A percentile compares a stretch with the other conserved stretches of the same genome.
phyloP scores from a whole-genome alignment of 176 grass and related monocot species.

The Musa troglodytarum region DNA sequence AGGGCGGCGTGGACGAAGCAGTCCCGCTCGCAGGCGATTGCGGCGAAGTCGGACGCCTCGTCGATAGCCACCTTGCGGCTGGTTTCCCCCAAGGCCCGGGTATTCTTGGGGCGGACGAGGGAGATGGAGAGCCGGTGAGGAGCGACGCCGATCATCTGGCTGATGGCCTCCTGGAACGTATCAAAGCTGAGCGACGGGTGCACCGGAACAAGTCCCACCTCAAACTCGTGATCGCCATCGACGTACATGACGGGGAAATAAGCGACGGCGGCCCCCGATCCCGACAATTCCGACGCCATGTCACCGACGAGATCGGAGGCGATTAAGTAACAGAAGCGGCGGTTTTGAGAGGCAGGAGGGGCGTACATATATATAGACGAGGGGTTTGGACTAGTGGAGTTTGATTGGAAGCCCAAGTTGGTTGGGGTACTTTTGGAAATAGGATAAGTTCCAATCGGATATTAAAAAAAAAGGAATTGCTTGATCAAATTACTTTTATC shows the following conservation, averaged over 20 bases:
- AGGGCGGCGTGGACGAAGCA: conserved; percentile 47
- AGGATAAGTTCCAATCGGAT: too few relatives aligned
- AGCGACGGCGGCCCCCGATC: background rate
- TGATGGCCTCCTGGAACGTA: conserved; percentile 37
- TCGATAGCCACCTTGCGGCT: conserved; percentile 37
- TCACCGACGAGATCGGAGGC: background rate
- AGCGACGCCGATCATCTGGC: conserved; percentile 35
- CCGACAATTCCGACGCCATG: conserved; percentile 16
- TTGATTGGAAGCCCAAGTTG: too few relatives aligned
- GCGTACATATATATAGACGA: conserved; percentile 1
- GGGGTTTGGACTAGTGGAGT: background rate
- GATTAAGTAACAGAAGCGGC: background rate
- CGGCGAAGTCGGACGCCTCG: conserved; percentile 42
- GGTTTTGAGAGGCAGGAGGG: background rate
- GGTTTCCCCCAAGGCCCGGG: background rate
- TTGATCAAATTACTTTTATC: too few relatives aligned
- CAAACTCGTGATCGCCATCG: conserved; percentile 40
- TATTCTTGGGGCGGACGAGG: conserved; percentile 23
- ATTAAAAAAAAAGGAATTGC: too few relatives aligned
- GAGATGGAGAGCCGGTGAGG: conserved; percentile 46
- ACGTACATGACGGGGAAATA: conserved; percentile 44
- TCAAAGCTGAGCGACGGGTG: conserved; percentile 27
- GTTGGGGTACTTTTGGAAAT: too few relatives aligned
- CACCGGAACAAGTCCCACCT: conserved; percentile 48
- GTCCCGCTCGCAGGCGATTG: conserved; percentile 43